Conservation (phyloP, 306 rosid species). For the Cicer chorassanicum region DNA sequence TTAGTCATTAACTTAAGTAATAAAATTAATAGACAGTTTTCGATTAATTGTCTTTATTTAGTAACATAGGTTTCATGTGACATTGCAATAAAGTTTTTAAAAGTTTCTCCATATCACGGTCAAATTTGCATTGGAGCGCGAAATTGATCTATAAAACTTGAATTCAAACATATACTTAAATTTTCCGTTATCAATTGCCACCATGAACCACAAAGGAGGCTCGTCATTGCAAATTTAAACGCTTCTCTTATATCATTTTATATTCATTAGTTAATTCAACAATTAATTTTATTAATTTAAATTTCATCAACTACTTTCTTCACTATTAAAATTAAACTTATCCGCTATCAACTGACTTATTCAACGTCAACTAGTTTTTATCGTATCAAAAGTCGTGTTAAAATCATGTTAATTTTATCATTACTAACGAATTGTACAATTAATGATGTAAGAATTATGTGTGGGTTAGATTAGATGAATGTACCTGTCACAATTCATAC, state of each 20-base stretch:
- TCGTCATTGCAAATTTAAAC: not conserved
- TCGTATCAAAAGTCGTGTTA: not conserved
- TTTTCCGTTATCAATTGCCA: not conserved
- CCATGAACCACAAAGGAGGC: not conserved
- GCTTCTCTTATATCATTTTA: not conserved
- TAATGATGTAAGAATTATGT: not conserved
- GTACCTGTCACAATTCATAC: constrained; percentile 51
- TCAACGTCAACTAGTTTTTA: not conserved
- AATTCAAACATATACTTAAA: no score
- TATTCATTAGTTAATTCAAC: not conserved
- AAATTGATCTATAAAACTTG: no score
- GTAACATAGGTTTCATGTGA: no score
- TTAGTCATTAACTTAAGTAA: no score
- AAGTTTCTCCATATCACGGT: no score
- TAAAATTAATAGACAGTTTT: no score
- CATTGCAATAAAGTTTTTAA: no score
- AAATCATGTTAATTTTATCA: not conserved
- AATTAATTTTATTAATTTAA: not conserved
- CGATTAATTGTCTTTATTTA: no score
- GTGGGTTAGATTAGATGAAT: not conserved
- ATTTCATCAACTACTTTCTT: not conserved
- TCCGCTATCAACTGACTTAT: not conserved
- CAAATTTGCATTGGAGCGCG: no score
- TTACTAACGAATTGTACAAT: not conserved
- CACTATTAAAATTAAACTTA: not conserved